Evolutionary conservation across 139 green algal genomes (phyloP).

Genomic region (Closterium sp.): DNA sequence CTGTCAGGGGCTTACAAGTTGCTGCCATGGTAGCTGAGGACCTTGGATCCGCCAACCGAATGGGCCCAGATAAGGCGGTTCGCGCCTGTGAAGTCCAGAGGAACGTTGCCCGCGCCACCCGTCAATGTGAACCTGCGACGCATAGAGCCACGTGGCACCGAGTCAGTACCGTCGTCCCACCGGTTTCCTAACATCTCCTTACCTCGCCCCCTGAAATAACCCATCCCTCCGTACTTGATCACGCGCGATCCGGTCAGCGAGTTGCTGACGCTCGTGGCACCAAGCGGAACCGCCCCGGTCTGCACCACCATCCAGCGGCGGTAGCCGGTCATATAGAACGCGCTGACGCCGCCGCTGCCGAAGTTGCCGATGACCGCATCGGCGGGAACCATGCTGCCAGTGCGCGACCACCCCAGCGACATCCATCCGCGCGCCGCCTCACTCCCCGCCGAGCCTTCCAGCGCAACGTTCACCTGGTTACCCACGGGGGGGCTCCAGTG

Average conservation of each 20-base stretch:
- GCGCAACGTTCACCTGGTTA: neutral
- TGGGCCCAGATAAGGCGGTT: neutral
- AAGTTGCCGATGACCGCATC: neutral
- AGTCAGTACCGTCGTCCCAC: neutral
- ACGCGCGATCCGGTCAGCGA: neutral
- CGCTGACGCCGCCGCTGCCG: neutral
- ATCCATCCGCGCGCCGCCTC: neutral
- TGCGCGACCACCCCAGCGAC: neutral
- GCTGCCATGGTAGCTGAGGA: neutral
- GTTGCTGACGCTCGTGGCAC: neutral
- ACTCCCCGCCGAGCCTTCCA: neutral
- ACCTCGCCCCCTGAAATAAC: too few relatives aligned
- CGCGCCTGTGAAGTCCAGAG: neutral
- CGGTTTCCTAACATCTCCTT: neutral
- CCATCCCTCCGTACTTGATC: neutral
- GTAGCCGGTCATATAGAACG: neutral
- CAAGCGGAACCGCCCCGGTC: neutral
- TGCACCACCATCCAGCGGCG: neutral
- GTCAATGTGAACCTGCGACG: neutral
- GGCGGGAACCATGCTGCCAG: neutral
- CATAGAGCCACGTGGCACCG: neutral
- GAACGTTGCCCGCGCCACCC: neutral
- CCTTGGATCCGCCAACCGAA: neutral
- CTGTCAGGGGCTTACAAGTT: neutral
- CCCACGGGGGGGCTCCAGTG: neutral